A percentile compares a stretch with the other conserved stretches of the same genome.
Evolutionary conservation across 257 asterid genomes (phyloP).

Genomic region (Datura wrightii): DNA sequence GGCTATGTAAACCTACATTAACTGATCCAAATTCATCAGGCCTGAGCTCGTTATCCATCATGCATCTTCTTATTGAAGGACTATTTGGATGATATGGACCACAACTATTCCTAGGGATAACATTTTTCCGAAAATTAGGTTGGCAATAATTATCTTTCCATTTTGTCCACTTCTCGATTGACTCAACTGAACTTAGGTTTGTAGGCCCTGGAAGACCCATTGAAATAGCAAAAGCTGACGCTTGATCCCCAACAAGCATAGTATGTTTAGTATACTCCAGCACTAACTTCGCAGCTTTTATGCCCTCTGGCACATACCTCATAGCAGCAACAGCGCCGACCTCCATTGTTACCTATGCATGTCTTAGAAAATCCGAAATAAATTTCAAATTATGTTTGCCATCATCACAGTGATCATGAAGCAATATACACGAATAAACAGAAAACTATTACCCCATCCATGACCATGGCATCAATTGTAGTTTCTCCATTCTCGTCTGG

Average conservation of each 20-base stretch:
- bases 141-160: conserved; percentile 81
- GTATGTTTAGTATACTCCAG: conserved; percentile 87
- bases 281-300: conserved; percentile 83
- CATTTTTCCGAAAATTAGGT: conserved; percentile 85
- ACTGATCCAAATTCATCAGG: conserved; percentile 41
- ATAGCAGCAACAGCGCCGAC: conserved; percentile 98
- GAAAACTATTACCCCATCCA: conserved; percentile 80
- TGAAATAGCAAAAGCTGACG: conserved; percentile 84
- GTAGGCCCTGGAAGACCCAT: conserved; percentile 96
- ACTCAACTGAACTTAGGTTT: conserved; percentile 86
- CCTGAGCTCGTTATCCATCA: conserved; percentile 34
- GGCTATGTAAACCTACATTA: conserved; percentile 61
- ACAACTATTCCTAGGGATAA: conserved; percentile 66
- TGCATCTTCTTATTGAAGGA: conserved; percentile 40
- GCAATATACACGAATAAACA: conserved; percentile 23
- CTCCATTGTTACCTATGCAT: conserved; percentile 94
- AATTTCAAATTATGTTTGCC: conserved; percentile 24
- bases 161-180: conserved; percentile 71
- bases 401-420: conserved; percentile 20
- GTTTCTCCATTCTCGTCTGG: conserved; percentile 99
- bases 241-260: conserved; percentile 95
- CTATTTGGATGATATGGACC: conserved; percentile 75
- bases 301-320: conserved; percentile 88
- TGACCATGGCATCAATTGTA: conserved; percentile 91
- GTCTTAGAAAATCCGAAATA: conserved; percentile 57